A percentile compares a stretch with the other conserved stretches of the same genome.
Evolutionary conservation across 192 early-diverging fungal genomes (phyloP).

Genomic region (Oehlia diaphana): DNA sequence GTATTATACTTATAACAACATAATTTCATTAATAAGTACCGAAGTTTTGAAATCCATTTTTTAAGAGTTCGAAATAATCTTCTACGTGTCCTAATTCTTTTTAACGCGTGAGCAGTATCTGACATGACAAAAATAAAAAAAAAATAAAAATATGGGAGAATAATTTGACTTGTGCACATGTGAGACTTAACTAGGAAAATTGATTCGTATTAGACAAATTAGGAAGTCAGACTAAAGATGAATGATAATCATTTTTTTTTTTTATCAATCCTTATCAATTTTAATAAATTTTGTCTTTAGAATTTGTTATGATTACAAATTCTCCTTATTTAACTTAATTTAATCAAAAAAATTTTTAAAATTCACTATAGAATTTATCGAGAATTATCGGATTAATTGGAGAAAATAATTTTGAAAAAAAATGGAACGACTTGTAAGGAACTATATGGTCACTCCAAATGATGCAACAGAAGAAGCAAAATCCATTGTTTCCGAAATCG

Average conservation of each 20-base stretch:
- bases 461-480: slow-evolving; percentile 4
- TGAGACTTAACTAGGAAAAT: background rate
- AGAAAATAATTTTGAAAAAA: slow-evolving; percentile 45
- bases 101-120: background rate
- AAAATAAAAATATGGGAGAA: background rate
- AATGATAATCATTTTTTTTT: no score
- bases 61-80: slow-evolving; percentile 1
- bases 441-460: slow-evolving; percentile 22
- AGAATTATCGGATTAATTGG: slow-evolving; percentile 26
- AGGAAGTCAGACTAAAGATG: background rate
- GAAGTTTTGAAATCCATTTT: slow-evolving; percentile 17
- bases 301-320: no score
- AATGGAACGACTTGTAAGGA: slow-evolving; percentile 25
- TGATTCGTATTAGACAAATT: background rate
- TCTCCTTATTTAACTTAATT: no score
- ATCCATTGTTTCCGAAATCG: slow-evolving; percentile 1
- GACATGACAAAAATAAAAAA: background rate
- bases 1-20: background rate
- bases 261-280: no score
- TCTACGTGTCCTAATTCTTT: background rate
- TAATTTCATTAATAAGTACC: slow-evolving; percentile 53
- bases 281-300: no score
- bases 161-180: background rate
- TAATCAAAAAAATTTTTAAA: no score
- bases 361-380: no score